These are phyloP conservation scores for Gossypium aridum DNA, from an alignment of 441 rosid genomes.

Conservation along the genomic window DNA sequence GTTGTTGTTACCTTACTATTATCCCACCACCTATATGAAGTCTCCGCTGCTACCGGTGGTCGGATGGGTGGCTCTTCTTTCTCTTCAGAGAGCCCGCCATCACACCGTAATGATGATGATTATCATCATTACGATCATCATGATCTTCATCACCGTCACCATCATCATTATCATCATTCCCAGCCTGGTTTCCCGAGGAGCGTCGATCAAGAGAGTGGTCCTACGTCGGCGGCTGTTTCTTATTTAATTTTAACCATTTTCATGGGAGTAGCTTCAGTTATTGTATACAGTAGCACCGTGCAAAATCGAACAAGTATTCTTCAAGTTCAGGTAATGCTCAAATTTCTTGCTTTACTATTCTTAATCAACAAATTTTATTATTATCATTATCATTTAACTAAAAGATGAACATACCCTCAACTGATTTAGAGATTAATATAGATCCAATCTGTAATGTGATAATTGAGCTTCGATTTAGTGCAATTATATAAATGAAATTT, in stretches of 20 bases:
- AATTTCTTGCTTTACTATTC: not conserved
- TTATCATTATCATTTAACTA: not conserved
- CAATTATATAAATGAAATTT: not conserved
- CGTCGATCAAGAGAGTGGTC: not conserved
- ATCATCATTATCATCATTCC: not conserved
- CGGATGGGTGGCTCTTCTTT: constrained; percentile 13
- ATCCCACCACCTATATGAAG: not conserved
- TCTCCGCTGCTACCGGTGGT: constrained; percentile 4
- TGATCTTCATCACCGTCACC: not conserved
- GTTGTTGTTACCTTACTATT: not conserved
- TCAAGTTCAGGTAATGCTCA: not conserved
- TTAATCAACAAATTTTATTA: not conserved
- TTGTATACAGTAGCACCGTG: not conserved
- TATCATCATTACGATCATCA: not conserved
- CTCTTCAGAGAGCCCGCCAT: not conserved
- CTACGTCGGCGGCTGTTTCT: not conserved
- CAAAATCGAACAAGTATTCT: not conserved
- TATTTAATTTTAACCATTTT: not conserved
- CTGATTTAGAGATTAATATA: too few relatives aligned
- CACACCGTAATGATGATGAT: not conserved
- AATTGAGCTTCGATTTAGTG: not conserved
- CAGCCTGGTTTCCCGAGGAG: not conserved
- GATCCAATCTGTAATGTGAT: not conserved
- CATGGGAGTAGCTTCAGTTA: not conserved
- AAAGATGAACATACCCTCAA: not conserved